These are phyloP conservation scores for Polygonum aviculare DNA, from an alignment of 148 eudicot genomes.

Conservation along the genomic window DNA sequence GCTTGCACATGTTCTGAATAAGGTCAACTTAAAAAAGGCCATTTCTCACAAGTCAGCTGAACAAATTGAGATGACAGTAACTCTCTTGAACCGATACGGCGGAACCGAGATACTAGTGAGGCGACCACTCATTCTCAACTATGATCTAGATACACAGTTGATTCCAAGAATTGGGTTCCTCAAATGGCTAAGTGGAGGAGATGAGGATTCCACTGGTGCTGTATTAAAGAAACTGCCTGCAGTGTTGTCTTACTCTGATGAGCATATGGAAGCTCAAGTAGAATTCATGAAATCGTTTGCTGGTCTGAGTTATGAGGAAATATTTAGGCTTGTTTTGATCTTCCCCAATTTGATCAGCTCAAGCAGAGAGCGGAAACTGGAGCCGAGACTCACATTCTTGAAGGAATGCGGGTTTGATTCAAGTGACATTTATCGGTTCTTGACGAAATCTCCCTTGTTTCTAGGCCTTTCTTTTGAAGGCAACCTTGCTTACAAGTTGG, in stretches of 20 bases:
- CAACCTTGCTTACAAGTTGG: conserved; percentile 67
- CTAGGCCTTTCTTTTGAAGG: conserved; percentile 66
- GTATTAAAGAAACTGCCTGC: conserved; percentile 67
- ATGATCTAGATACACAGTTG: conserved; percentile 68
- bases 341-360: conserved; percentile 79
- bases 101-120: conserved; percentile 52
- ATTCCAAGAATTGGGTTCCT: conserved; percentile 63
- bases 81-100: conserved; percentile 56
- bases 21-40: conserved; percentile 60
- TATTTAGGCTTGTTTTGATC: conserved; percentile 60
- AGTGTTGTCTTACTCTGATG: conserved; percentile 47
- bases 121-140: conserved; percentile 60
- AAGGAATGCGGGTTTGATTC: conserved; percentile 77
- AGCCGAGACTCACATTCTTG: conserved; percentile 67
- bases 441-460: conserved; percentile 65
- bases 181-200: conserved; percentile 54
- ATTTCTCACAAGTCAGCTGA: conserved; percentile 52
- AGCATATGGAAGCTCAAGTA: conserved; percentile 63
- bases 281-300: conserved; percentile 72
- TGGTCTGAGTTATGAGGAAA: conserved; percentile 56
- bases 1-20: conserved; percentile 65
- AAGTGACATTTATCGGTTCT: conserved; percentile 57
- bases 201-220: conserved; percentile 41
- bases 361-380: conserved; percentile 67
- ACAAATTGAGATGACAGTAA: conserved; percentile 52